These are phyloP conservation scores for Parastagonospora avenae DNA, from an alignment of 2,329 filamentous ascomycete genomes.

Conservation along the genomic window DNA sequence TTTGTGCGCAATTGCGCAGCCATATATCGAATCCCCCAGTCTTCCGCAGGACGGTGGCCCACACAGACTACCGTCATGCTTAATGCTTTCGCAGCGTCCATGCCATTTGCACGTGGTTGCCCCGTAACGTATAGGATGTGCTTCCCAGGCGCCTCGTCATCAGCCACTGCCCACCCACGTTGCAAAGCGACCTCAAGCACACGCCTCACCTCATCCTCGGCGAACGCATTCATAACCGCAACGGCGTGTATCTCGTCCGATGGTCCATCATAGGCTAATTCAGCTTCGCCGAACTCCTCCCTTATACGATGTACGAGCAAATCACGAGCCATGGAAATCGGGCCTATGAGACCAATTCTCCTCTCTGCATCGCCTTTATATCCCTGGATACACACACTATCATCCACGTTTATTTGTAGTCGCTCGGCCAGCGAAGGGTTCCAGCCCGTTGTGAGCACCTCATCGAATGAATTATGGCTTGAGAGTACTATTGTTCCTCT, in stretches of 20 bases:
- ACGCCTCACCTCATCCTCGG: constrained; percentile 42
- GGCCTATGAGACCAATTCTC: constrained; percentile 45
- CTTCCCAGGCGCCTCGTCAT: constrained; percentile 22
- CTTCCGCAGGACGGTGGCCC: constrained; percentile 46
- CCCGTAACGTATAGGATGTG: constrained; percentile 48
- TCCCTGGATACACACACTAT: constrained; percentile 43
- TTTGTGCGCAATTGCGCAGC: constrained; percentile 29
- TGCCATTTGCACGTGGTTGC: constrained; percentile 39
- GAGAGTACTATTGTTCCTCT: constrained; percentile 38
- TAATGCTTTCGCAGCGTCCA: constrained; percentile 36
- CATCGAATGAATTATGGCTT: constrained; percentile 47
- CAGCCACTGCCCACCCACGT: constrained; percentile 27
- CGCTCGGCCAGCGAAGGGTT: constrained; percentile 41
- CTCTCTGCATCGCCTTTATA: constrained; percentile 47
- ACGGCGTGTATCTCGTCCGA: constrained; percentile 31
- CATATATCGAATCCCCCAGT: constrained; percentile 48
- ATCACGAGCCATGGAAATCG: constrained; percentile 11
- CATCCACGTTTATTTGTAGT: constrained; percentile 33
- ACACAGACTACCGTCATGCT: constrained; percentile 47
- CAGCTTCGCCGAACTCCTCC: constrained; percentile 34
- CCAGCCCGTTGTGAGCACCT: constrained; percentile 47
- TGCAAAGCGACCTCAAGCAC: constrained; percentile 36
- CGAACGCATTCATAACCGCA: constrained; percentile 51
- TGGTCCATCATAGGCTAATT: constrained; percentile 27
- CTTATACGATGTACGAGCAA: constrained; percentile 25